phyloP scores from a whole-genome alignment of 352 stramenopile genomes.

The Globisporangium nagaii region DNA sequence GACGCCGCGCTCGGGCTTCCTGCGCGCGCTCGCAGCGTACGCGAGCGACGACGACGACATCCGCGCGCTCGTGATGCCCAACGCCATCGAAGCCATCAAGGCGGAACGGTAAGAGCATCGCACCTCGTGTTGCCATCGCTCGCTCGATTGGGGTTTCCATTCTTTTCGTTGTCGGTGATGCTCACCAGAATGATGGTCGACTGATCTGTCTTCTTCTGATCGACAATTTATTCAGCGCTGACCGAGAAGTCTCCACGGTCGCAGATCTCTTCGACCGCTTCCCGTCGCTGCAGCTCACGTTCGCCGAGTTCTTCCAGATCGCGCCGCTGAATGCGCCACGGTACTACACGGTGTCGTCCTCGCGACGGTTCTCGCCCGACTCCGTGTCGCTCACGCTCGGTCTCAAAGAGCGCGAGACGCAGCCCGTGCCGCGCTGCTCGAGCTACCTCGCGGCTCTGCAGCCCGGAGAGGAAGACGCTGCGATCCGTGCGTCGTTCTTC shows the following conservation, averaged over 20 bases:
- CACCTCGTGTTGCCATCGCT: no score
- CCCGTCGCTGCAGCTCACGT: constrained; percentile 57
- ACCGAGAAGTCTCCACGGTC: constrained; percentile 37
- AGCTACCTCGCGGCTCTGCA: constrained; percentile 55
- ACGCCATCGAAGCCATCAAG: constrained; percentile 40
- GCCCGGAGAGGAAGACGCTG: constrained; percentile 30
- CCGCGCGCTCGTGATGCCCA: constrained; percentile 32
- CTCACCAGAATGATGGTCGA: constrained; percentile 2
- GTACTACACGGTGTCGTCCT: constrained; percentile 85
- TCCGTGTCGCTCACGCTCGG: constrained; percentile 71
- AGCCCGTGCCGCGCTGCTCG: constrained; percentile 70
- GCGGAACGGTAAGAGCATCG: constrained; percentile 35
- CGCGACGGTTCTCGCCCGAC: constrained; percentile 43
- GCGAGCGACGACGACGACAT: constrained; percentile 51
- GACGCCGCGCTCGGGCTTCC: constrained; percentile 49
- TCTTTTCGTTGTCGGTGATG: no score
- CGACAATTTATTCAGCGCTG: constrained; percentile 5
- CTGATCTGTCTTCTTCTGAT: background rate
- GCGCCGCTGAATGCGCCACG: constrained; percentile 55
- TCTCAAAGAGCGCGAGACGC: constrained; percentile 36
- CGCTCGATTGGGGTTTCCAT: no score
- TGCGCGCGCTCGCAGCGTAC: constrained; percentile 56
- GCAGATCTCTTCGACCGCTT: constrained; percentile 66
- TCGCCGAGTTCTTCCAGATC: constrained; percentile 62
- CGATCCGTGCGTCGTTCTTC: constrained; percentile 58